Conservation (phyloP, 164 flowering plant species). For the Magnolia officinalis region DNA sequence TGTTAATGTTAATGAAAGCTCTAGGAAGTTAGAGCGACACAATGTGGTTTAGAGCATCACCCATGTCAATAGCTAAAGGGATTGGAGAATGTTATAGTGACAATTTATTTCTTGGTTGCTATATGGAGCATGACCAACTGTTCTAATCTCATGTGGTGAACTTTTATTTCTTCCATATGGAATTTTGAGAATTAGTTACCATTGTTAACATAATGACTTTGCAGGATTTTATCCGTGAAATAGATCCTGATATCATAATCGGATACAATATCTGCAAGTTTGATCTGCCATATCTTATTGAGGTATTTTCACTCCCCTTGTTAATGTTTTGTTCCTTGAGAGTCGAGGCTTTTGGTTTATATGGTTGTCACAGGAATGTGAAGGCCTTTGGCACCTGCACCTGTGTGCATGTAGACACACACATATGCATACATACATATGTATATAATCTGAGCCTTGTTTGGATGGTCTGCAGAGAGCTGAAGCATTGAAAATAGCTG, state of each 20-base stretch:
- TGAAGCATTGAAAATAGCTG: constrained; percentile 64
- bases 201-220: constrained; percentile 11
- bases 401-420: background rate
- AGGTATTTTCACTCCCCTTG: constrained; percentile 40
- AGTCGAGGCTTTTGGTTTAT: too few species aligned
- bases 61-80: too few species aligned
- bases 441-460: background rate
- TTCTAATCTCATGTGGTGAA: background rate
- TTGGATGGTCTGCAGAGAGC: constrained; percentile 63
- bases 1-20: too few species aligned
- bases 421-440: background rate
- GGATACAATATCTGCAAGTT: constrained; percentile 99
- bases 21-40: too few species aligned
- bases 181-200: background rate
- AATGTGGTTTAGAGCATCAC: too few species aligned
- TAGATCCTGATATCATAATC: constrained; percentile 97
- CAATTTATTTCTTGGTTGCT: too few species aligned
- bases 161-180: background rate
- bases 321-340: background rate
- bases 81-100: too few species aligned
- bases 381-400: too few species aligned
- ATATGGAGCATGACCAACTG: background rate
- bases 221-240: constrained; percentile 84
- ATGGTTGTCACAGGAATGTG: too few species aligned
- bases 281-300: constrained; percentile 97